phyloP scores from a whole-genome alignment of 805 yeast genomes.

The Metschnikowia drakensbergensis region DNA sequence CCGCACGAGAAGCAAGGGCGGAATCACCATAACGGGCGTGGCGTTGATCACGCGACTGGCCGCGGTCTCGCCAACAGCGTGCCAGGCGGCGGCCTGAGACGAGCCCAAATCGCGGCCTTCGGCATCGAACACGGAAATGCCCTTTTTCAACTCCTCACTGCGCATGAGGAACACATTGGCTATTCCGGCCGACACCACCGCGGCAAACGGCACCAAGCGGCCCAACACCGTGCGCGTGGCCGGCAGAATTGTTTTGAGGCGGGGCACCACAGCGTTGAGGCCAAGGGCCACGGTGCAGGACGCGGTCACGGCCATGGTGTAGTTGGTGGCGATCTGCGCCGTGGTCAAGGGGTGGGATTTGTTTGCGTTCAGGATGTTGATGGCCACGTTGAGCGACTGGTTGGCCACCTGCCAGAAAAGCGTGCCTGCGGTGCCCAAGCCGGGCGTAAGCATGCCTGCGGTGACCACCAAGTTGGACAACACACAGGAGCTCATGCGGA shows the following conservation, averaged over 20 bases:
- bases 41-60: slow-evolving; percentile 92
- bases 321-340: slow-evolving; percentile 70
- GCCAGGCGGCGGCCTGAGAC: slow-evolving; percentile 81
- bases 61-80: slow-evolving; percentile 97
- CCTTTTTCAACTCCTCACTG: slow-evolving; percentile 85
- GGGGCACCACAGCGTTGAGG: slow-evolving; percentile 85
- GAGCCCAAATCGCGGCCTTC: slow-evolving; percentile 59
- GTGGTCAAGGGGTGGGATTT: slow-evolving; percentile 89
- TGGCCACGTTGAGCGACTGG: slow-evolving; percentile 95
- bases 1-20: slow-evolving; percentile 79
- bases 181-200: slow-evolving; percentile 95
- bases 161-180: slow-evolving; percentile 97
- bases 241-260: slow-evolving; percentile 66
- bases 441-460: slow-evolving; percentile 96
- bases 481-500: slow-evolving; percentile 96
- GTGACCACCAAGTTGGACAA: slow-evolving; percentile 91
- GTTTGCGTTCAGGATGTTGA: slow-evolving; percentile 93
- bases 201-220: slow-evolving; percentile 95
- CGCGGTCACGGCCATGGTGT: slow-evolving; percentile 85
- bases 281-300: slow-evolving; percentile 96
- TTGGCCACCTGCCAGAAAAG: slow-evolving; percentile 97
- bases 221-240: slow-evolving; percentile 67
- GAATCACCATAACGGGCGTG: slow-evolving; percentile 95
- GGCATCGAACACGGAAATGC: slow-evolving; percentile 67
- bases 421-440: slow-evolving; percentile 84